Conservation (phyloP, 108 stramenopile genomes). For the Pelagomonas calceolata region DNA sequence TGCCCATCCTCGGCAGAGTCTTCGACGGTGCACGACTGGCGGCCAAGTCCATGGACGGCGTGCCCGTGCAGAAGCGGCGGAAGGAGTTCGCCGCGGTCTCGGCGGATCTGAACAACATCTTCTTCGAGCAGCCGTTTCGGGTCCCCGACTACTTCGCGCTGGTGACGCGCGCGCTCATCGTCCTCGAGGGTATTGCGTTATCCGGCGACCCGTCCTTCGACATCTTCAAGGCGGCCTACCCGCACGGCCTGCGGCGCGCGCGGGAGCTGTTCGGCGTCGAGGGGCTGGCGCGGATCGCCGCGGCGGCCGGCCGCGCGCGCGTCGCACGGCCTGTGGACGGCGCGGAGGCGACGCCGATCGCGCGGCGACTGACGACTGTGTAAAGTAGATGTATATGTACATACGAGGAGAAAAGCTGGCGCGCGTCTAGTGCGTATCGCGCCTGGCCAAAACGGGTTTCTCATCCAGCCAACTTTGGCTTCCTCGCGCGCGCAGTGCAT, state of each 20-base stretch:
- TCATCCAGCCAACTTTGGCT: too few species aligned
- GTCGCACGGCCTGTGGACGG: too few species aligned
- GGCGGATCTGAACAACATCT: constrained; percentile 72
- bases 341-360: too few species aligned
- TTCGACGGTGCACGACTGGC: constrained; percentile 19
- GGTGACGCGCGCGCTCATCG: constrained; percentile 67
- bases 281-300: background rate
- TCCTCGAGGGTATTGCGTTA: constrained; percentile 81
- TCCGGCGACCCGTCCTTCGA: constrained; percentile 68
- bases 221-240: constrained; percentile 70
- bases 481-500: too few species aligned
- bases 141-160: constrained; percentile 84
- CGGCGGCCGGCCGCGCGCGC: too few species aligned
- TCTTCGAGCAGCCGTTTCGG: constrained; percentile 70
- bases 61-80: background rate
- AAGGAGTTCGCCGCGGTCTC: constrained; percentile 33
- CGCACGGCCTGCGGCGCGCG: constrained; percentile 58
- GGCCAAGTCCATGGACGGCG: background rate
- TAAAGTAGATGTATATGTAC: too few species aligned
- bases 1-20: constrained; percentile 59
- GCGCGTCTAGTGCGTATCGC: too few species aligned
- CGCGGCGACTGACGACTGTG: too few species aligned
- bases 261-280: constrained; percentile 27
- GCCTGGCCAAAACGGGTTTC: too few species aligned
- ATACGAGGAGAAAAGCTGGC: too few species aligned